phyloP scores from a whole-genome alignment of 495 filamentous ascomycete species.

The Aspergillus ellipticus region DNA sequence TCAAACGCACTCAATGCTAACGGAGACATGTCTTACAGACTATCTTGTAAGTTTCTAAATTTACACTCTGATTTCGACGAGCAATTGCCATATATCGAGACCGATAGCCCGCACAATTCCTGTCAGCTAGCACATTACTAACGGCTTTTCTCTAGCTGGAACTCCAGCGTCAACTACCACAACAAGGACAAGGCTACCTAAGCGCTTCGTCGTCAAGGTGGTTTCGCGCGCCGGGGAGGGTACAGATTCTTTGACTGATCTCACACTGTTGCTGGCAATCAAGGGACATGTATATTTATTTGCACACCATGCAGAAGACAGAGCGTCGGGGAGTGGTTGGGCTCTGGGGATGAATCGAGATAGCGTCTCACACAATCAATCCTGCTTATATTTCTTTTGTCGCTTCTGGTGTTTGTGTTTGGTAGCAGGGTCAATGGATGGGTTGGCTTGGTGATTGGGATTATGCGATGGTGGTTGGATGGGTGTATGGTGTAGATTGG shows the following conservation, averaged over 20 bases:
- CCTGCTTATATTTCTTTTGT: slow-evolving; percentile 5
- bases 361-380: neutral
- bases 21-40: slow-evolving; percentile 34
- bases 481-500: no score
- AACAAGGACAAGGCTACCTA: slow-evolving; percentile 75
- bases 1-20: slow-evolving; percentile 23
- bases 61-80: no score
- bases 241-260: neutral
- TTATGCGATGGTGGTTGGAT: neutral
- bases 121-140: no score
- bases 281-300: slow-evolving; percentile 23
- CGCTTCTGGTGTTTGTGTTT: neutral
- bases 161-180: slow-evolving; percentile 90
- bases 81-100: no score
- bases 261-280: neutral
- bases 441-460: neutral
- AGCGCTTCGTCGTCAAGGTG: slow-evolving; percentile 13
- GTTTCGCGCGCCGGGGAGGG: no score
- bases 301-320: neutral
- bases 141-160: slow-evolving; percentile 65
- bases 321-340: neutral
- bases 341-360: neutral
- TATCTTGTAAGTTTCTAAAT: slow-evolving; percentile 67
- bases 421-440: neutral
- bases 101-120: no score